Evolutionary conservation across 495 filamentous ascomycete genomes (phyloP).

Genomic region (Stereocaulon alpinum): DNA sequence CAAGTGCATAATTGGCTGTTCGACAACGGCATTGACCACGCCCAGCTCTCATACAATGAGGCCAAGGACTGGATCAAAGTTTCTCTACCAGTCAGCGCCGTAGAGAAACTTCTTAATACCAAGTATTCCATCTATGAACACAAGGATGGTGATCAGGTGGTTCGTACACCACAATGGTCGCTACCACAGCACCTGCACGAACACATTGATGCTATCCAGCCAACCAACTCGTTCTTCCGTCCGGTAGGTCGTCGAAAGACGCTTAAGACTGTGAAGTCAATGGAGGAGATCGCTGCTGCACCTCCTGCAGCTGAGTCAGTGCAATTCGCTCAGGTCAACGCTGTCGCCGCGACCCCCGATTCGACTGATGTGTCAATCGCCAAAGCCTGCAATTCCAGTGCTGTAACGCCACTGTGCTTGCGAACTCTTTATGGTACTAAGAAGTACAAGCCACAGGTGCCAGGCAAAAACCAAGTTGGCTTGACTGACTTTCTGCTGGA

Average conservation of each 20-base stretch:
- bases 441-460: conserved; percentile 35
- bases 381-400: conserved; percentile 39
- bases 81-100: conserved; percentile 25
- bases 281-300: neutral
- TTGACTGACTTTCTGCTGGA: conserved; percentile 43
- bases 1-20: conserved; percentile 36
- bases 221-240: conserved; percentile 54
- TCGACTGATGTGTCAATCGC: conserved; percentile 27
- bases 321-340: conserved; percentile 22
- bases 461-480: conserved; percentile 35
- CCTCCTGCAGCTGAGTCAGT: neutral
- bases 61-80: conserved; percentile 35
- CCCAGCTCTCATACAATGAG: conserved; percentile 24
- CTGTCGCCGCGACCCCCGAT: conserved; percentile 19
- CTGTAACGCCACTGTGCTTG: conserved; percentile 44
- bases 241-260: conserved; percentile 11
- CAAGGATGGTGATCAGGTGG: conserved; percentile 28
- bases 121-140: conserved; percentile 34
- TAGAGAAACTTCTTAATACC: conserved; percentile 35
- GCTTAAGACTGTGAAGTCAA: conserved; percentile 13
- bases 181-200: conserved; percentile 42
- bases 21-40: conserved; percentile 26
- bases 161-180: conserved; percentile 40
- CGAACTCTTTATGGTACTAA: conserved; percentile 45
- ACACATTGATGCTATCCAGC: conserved; percentile 55